Conservation (phyloP, 768 basidiomycete genomes). For the Paxillus involutus region DNA sequence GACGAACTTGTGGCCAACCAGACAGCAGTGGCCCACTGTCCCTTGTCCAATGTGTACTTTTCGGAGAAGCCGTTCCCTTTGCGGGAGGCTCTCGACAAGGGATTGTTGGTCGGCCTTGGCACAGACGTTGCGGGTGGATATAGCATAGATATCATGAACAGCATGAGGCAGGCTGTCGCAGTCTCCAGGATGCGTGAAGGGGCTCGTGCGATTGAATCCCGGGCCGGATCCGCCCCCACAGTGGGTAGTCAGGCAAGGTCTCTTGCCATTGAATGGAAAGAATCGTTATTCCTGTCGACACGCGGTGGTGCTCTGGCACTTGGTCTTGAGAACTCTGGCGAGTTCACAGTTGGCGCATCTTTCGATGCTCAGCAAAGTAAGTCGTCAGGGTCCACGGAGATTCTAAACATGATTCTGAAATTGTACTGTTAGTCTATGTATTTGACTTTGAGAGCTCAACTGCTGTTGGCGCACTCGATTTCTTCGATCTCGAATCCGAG, state of each 20-base stretch:
- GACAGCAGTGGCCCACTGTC: constrained; percentile 81
- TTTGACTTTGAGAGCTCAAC: constrained; percentile 38
- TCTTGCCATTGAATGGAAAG: constrained; percentile 76
- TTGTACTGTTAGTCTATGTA: constrained; percentile 39
- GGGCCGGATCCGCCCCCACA: neutral
- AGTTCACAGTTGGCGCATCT: constrained; percentile 58
- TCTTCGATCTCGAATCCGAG: constrained; percentile 47
- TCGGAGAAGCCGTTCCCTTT: constrained; percentile 68
- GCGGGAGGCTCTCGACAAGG: constrained; percentile 64
- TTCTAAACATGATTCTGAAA: constrained; percentile 1
- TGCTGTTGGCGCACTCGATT: constrained; percentile 69
- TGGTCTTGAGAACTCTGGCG: constrained; percentile 51
- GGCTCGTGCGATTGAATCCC: constrained; percentile 29
- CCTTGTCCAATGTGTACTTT: constrained; percentile 87
- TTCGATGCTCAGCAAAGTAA: constrained; percentile 79
- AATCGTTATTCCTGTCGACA: constrained; percentile 79
- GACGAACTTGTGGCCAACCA: constrained; percentile 46
- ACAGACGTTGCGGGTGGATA: constrained; percentile 90
- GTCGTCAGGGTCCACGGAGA: constrained; percentile 19
- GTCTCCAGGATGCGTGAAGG: constrained; percentile 72
- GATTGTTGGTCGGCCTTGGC: constrained; percentile 76
- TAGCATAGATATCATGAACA: constrained; percentile 69
- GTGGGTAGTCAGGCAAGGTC: constrained; percentile 3
- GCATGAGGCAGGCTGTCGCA: constrained; percentile 79
- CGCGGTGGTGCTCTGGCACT: constrained; percentile 74